Evolutionary conservation across 306 rosid genomes (phyloP).

Genomic region (Acacia crassicarpa): DNA sequence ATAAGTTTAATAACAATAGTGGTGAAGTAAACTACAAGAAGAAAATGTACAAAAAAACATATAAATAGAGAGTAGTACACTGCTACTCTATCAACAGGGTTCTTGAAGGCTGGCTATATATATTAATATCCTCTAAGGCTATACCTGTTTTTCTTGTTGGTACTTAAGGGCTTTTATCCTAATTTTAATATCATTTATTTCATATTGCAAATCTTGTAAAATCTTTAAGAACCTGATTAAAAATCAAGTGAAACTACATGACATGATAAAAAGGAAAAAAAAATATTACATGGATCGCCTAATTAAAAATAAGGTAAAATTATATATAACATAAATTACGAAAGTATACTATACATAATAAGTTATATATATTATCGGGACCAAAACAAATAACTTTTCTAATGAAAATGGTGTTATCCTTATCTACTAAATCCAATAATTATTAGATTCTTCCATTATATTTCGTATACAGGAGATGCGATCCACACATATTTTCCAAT

Average conservation of each 20-base stretch:
- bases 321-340: neutral
- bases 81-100: neutral
- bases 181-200: no score
- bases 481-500: neutral
- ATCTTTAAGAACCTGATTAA: neutral
- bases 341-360: neutral
- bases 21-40: no score
- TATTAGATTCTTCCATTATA: no score
- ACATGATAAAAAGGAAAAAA: neutral
- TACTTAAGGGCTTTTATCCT: neutral
- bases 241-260: neutral
- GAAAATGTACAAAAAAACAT: no score
- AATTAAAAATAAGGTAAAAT: no score
- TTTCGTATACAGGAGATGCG: neutral
- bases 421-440: neutral
- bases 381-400: no score
- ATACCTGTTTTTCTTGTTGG: neutral
- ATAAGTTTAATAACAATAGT: no score
- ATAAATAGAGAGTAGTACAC: no score
- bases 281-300: neutral
- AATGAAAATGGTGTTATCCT: neutral
- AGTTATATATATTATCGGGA: neutral
- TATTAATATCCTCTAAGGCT: neutral
- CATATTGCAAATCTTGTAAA: neutral
- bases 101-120: neutral